Percentiles rank a stretch among this genome's conserved stretches.
Conservation (phyloP, 2,329 filamentous ascomycete species). For the Xylariales sp. region DNA sequence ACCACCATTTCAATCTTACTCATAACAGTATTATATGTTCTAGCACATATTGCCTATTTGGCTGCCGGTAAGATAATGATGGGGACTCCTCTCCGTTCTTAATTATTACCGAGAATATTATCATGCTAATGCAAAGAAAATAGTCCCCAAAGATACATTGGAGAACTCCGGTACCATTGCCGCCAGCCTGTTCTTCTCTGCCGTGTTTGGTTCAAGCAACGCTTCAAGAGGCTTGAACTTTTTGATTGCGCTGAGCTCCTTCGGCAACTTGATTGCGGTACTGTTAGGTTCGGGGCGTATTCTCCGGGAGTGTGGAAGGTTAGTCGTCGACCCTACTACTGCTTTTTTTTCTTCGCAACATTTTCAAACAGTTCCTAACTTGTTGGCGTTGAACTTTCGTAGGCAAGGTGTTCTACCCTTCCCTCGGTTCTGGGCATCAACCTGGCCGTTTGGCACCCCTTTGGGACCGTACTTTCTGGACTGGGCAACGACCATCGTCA, state of each 20-base stretch:
- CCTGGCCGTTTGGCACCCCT: slow-evolving; percentile 59
- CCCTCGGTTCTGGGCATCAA: slow-evolving; percentile 57
- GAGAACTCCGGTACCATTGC: slow-evolving; percentile 46
- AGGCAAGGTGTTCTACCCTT: slow-evolving; percentile 58
- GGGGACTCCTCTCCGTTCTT: background rate
- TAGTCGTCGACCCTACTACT: slow-evolving; percentile 1
- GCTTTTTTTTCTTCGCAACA: too few relatives aligned
- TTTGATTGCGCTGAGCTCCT: slow-evolving; percentile 51
- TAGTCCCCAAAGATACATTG: slow-evolving; percentile 48
- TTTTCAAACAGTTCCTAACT: too few relatives aligned
- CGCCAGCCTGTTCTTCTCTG: slow-evolving; percentile 54
- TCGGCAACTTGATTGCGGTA: slow-evolving; percentile 54
- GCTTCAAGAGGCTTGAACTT: slow-evolving; percentile 53
- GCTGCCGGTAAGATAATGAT: too few relatives aligned
- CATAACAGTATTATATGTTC: slow-evolving; percentile 50
- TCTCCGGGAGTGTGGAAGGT: slow-evolving; percentile 56
- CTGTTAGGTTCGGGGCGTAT: slow-evolving; percentile 51
- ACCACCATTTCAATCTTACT: slow-evolving; percentile 44
- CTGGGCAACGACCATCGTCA: slow-evolving; percentile 52
- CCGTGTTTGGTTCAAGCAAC: slow-evolving; percentile 46
- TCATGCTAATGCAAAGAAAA: too few relatives aligned
- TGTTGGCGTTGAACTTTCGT: too few relatives aligned
- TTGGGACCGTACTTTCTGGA: slow-evolving; percentile 55
- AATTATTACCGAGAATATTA: too few relatives aligned
- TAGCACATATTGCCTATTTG: slow-evolving; percentile 60